Evolutionary conservation across 768 basidiomycete species (phyloP), one percentile per base, ranked within the genome.

Genomic region (Filobasidium floriforme): DNA sequence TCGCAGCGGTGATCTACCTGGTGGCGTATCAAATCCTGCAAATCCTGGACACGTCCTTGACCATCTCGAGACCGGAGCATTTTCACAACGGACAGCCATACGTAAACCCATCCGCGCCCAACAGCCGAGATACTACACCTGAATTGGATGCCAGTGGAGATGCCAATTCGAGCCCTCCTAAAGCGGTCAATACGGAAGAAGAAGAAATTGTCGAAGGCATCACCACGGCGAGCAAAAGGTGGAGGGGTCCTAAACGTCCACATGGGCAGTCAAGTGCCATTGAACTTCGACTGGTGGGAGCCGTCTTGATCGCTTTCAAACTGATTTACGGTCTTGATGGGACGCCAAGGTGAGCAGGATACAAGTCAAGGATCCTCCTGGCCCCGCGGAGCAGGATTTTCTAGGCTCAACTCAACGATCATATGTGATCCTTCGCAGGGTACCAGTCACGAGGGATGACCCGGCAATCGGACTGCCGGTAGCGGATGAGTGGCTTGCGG

Each of bases 281-380:
- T 22, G 67, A 68, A 40, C 40, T 65, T 14, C 29, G 63, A 7
- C 41, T 68, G 19, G 29, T 59, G 12, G 57, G 29, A 1, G 63
- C 67, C 12, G 46, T 68, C 12, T 55, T 68, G 28, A 41, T 68
- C 24, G 49, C 54, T 1, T 64, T 68, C 51, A 68, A 68, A 43
- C 41, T 68, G 18, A 44, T 46, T 7, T 65, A 68, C 29, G 67
- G 67, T n/a, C 59, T 68, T 10, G 67, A 68, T 46, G 59, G 40
- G 6, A 22, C n/a, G 2, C 49, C 28, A 10, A 49, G 44, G 26
- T 62, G 2, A 9, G 61, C 19, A 18, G 19, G 3, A 19, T 4
- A 29, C 22, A 37, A 37, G 9, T 9, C n/a, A n/a, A n/a, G n/a
- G n/a, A n/a, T n/a, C n/a, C n/a, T n/a, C n/a, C n/a, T n/a, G n/a